These are phyloP conservation scores for Pisolithus sp. DNA, from an alignment of 768 basidiomycete species.

Conservation along the genomic window DNA sequence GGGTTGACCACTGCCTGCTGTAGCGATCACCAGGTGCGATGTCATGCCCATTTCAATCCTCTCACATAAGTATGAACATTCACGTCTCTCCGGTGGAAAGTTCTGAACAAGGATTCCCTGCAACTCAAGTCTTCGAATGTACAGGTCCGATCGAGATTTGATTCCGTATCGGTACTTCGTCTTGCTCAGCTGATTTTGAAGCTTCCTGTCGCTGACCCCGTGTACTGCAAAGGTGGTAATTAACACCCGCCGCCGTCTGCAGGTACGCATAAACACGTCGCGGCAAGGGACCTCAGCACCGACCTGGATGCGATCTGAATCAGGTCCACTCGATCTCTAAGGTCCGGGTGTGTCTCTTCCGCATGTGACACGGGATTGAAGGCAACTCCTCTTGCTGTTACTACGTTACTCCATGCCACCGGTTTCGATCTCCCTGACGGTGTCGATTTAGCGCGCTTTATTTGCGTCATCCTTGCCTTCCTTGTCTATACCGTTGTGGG, in stretches of 20 bases:
- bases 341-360: conserved; percentile 46
- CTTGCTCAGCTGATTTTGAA: conserved; percentile 1
- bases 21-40: conserved; percentile 76
- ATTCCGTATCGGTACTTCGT: not conserved
- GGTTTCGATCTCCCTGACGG: conserved; percentile 30
- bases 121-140: conserved; percentile 85
- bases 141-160: conserved; percentile 58
- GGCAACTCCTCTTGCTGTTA: conserved; percentile 39
- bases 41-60: no score
- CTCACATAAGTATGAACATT: not conserved
- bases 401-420: conserved; percentile 52
- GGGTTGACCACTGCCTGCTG: conserved; percentile 77
- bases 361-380: not conserved
- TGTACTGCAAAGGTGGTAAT: conserved; percentile 73
- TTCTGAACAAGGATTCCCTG: conserved; percentile 75
- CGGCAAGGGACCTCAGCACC: conserved; percentile 69
- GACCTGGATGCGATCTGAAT: conserved; percentile 63
- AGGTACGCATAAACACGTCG: no score
- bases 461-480: conserved; percentile 40
- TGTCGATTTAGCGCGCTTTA: conserved; percentile 25
- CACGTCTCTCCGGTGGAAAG: conserved; percentile 28
- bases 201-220: conserved; percentile 68
- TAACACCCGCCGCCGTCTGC: no score
- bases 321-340: conserved; percentile 82
- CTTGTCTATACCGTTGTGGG: conserved; percentile 36